Evolutionary conservation across 352 stramenopile species (phyloP).

Genomic region (Elongisporangium prolatum): DNA sequence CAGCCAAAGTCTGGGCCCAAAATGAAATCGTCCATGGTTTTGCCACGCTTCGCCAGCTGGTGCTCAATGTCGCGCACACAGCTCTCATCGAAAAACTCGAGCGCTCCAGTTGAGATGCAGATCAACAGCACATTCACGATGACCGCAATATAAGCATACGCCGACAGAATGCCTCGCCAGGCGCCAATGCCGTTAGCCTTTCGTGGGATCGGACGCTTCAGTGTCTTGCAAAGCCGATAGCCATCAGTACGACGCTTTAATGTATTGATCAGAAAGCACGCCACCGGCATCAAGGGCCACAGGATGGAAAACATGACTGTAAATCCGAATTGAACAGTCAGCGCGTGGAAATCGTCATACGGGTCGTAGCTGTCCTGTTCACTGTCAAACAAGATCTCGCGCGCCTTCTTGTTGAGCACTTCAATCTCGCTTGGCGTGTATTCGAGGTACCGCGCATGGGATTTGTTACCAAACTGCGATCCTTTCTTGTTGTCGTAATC

Average conservation of each 20-base stretch:
- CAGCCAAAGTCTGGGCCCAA: constrained; percentile 64
- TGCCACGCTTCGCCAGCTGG: constrained; percentile 53
- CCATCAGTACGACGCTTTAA: constrained; percentile 65
- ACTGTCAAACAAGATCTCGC: constrained; percentile 66
- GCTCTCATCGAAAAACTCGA: constrained; percentile 62
- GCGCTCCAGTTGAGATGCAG: constrained; percentile 62
- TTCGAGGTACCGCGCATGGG: constrained; percentile 57
- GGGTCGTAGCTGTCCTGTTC: constrained; percentile 71
- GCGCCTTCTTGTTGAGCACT: constrained; percentile 60
- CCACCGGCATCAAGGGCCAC: constrained; percentile 71
- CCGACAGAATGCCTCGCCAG: constrained; percentile 54
- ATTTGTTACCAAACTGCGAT: constrained; percentile 74
- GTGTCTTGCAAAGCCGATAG: constrained; percentile 60
- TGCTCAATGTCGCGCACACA: constrained; percentile 52
- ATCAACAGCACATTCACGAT: constrained; percentile 70
- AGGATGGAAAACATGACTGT: constrained; percentile 82
- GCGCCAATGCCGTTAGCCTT: constrained; percentile 71
- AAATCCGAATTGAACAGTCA: constrained; percentile 71
- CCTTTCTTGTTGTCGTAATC: constrained; percentile 71
- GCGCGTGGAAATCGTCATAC: constrained; percentile 71
- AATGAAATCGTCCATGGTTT: constrained; percentile 62
- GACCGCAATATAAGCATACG: constrained; percentile 59
- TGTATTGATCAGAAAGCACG: constrained; percentile 66
- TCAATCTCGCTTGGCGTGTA: constrained; percentile 58
- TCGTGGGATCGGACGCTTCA: constrained; percentile 67